Evolutionary conservation across 1,284 basidiomycete species (phyloP).

Genomic region (Leccinum laetum): DNA sequence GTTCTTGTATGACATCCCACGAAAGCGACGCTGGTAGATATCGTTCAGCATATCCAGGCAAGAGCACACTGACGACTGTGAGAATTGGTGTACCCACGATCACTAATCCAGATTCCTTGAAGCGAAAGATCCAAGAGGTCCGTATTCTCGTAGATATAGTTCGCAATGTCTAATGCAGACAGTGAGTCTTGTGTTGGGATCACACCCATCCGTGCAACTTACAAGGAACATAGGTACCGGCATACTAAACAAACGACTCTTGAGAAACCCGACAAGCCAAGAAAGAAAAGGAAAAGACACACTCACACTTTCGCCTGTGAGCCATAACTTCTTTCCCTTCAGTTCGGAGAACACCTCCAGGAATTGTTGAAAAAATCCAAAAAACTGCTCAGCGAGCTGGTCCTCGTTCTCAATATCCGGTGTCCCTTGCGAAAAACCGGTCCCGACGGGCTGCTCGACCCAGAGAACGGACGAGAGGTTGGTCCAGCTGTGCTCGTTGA

Average conservation of each 20-base stretch:
- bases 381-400: slow-evolving; percentile 50
- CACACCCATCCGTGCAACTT: slow-evolving; percentile 3
- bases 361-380: slow-evolving; percentile 72
- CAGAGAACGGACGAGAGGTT: slow-evolving; percentile 80
- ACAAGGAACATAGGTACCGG: slow-evolving; percentile 62
- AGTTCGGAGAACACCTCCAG: slow-evolving; percentile 66
- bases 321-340: slow-evolving; percentile 67
- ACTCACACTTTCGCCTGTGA: slow-evolving; percentile 73
- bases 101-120: slow-evolving; percentile 71
- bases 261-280: background rate
- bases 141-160: slow-evolving; percentile 67
- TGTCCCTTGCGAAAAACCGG: slow-evolving; percentile 76
- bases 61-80: background rate
- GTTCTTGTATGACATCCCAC: background rate
- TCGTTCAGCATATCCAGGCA: slow-evolving; percentile 26
- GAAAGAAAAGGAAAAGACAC: background rate
- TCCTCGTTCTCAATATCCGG: slow-evolving; percentile 72
- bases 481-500: slow-evolving; percentile 79
- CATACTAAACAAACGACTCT: slow-evolving; percentile 41
- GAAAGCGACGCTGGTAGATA: background rate
- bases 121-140: slow-evolving; percentile 52
- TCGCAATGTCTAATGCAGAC: slow-evolving; percentile 58
- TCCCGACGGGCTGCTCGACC: slow-evolving; percentile 85
- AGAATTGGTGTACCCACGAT: slow-evolving; percentile 47
- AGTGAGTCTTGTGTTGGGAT: background rate